phyloP scores from a whole-genome alignment of 2,329 filamentous ascomycete genomes.

The Colletotrichum euphorbiae region DNA sequence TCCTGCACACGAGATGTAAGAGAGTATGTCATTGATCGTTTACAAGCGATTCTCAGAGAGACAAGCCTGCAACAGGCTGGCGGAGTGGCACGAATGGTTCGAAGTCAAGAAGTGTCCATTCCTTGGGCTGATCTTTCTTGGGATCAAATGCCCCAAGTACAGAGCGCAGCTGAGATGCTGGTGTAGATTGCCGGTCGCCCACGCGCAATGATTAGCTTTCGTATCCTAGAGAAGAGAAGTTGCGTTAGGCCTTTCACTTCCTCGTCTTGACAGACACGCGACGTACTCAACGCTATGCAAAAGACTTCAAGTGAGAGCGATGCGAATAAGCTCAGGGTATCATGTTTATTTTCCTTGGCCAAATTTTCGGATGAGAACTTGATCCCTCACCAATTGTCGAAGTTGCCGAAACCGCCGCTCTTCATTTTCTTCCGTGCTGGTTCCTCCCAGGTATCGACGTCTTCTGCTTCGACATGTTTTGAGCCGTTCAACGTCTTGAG shows the following conservation, averaged over 20 bases:
- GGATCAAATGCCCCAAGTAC: slow-evolving; percentile 46
- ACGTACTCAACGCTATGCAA: not conserved
- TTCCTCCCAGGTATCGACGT: slow-evolving; percentile 74
- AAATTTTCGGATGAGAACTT: not conserved
- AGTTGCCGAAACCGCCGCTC: slow-evolving; percentile 89
- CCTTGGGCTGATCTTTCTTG: slow-evolving; percentile 43
- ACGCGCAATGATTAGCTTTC: too few relatives aligned
- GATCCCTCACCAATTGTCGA: slow-evolving; percentile 80
- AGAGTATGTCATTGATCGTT: slow-evolving; percentile 57
- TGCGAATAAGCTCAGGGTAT: slow-evolving; percentile 20
- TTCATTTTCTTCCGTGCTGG: slow-evolving; percentile 86
- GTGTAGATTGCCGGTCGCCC: slow-evolving; percentile 42
- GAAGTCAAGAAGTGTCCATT: slow-evolving; percentile 48
- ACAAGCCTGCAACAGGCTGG: slow-evolving; percentile 59
- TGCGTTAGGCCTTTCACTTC: not conserved
- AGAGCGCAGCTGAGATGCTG: slow-evolving; percentile 42
- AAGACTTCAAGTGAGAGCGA: not conserved
- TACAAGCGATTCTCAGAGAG: slow-evolving; percentile 58
- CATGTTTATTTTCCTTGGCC: slow-evolving; percentile 22
- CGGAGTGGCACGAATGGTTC: slow-evolving; percentile 55
- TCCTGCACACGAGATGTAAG: slow-evolving; percentile 55
- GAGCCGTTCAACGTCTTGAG: slow-evolving; percentile 56
- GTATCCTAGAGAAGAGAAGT: not conserved
- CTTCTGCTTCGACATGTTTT: slow-evolving; percentile 55
- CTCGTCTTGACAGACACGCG: not conserved